These are phyloP conservation scores for Chaetomium sp. DNA, from an alignment of 2,329 filamentous ascomycete species.

Conservation along the genomic window DNA sequence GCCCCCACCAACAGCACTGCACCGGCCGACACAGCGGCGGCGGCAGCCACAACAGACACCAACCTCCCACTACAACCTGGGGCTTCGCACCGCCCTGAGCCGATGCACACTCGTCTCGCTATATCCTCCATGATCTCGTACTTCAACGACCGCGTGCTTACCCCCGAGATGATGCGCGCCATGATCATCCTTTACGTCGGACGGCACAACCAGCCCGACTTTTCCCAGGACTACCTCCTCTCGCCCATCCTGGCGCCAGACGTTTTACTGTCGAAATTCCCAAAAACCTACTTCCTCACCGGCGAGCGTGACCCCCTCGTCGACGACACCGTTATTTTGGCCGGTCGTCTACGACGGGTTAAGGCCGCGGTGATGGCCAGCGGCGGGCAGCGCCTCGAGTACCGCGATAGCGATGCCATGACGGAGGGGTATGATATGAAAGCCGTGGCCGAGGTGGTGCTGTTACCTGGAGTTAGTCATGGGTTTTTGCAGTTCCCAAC, in stretches of 20 bases:
- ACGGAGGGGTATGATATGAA: constrained; percentile 60
- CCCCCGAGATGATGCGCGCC: constrained; percentile 96
- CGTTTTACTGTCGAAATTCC: constrained; percentile 73
- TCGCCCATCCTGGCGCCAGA: constrained; percentile 88
- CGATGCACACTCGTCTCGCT: constrained; percentile 76
- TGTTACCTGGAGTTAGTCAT: constrained; percentile 86
- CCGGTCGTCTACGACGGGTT: constrained; percentile 76
- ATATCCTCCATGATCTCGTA: constrained; percentile 98
- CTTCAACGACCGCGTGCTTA: constrained; percentile 90
- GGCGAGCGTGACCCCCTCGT: constrained; percentile 93
- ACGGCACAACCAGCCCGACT: constrained; percentile 86
- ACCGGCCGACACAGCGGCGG: background rate
- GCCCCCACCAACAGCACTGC: constrained; percentile 3
- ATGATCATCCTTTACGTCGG: constrained; percentile 99
- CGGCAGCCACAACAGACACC: background rate
- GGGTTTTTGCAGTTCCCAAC: constrained; percentile 89
- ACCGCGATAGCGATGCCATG: constrained; percentile 36
- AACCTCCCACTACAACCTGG: constrained; percentile 9
- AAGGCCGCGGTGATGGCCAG: constrained; percentile 50
- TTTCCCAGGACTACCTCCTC: constrained; percentile 82
- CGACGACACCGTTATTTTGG: constrained; percentile 95
- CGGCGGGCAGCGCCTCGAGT: constrained; percentile 49
- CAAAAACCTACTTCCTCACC: constrained; percentile 89
- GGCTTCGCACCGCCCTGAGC: constrained; percentile 47
- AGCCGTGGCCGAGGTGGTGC: constrained; percentile 70